Conservation (phyloP, 225 moss, liverwort and hornwort genomes). For the Takakia lepidozioides region DNA sequence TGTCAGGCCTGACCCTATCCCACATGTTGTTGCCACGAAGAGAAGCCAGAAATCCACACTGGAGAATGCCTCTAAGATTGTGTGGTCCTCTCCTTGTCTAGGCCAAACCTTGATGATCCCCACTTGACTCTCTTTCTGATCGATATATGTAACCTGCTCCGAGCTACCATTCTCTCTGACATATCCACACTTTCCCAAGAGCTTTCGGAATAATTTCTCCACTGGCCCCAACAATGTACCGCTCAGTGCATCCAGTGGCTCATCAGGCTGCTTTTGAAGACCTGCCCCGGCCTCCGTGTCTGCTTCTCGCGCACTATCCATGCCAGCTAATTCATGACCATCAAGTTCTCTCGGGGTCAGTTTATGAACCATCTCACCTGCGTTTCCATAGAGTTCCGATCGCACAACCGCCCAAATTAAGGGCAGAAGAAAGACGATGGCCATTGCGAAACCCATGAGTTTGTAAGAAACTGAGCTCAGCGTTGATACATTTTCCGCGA, state of each 20-base stretch:
- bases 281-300: not conserved
- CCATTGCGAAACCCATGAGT: constrained; percentile 9
- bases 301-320: not conserved
- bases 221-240: not conserved
- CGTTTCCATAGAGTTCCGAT: constrained; percentile 26
- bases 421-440: constrained; percentile 12
- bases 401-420: constrained; percentile 9
- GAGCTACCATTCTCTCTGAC: no score
- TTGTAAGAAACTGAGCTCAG: constrained; percentile 8
- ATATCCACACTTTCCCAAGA: no score
- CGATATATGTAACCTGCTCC: no score
- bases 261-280: not conserved
- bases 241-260: not conserved
- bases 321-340: not conserved
- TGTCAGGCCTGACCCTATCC: constrained; percentile 57
- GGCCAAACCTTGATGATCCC: not conserved
- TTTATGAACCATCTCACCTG: no score
- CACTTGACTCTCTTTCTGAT: not conserved
- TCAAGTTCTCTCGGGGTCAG: no score
- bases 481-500: constrained; percentile 10
- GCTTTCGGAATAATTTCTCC: no score
- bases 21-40: constrained; percentile 44
- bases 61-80: constrained; percentile 27
- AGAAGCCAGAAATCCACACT: constrained; percentile 67
- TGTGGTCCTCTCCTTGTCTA: constrained; percentile 40